A percentile compares a stretch with the other conserved stretches of the same genome.
These are phyloP conservation scores for Penicillium sclerotiorum DNA, from an alignment of 2,329 filamentous ascomycete genomes.

Conservation along the genomic window DNA sequence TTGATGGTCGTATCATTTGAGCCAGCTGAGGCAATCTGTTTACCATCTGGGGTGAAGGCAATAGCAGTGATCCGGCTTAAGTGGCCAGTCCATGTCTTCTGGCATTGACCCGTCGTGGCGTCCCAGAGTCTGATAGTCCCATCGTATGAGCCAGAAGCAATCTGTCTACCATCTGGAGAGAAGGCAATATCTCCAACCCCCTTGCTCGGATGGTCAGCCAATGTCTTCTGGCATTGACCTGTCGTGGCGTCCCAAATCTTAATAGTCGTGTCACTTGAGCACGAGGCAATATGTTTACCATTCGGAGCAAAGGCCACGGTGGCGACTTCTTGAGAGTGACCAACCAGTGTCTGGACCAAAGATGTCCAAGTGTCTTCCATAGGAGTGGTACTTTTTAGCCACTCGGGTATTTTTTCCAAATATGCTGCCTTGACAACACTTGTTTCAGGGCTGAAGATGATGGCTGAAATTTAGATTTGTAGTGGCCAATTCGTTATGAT, in stretches of 20 bases:
- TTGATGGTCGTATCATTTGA: constrained; percentile 25
- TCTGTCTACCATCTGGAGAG: not conserved
- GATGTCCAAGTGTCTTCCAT: constrained; percentile 10
- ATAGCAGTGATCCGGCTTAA: constrained; percentile 5
- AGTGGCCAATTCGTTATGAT: constrained; percentile 15
- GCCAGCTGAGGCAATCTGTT: constrained; percentile 3
- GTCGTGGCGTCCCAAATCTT: constrained; percentile 14
- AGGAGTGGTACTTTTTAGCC: constrained; percentile 2
- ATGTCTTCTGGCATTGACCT: constrained; percentile 8
- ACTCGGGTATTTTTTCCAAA: constrained; percentile 8
- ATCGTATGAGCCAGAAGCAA: not conserved
- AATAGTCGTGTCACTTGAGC: constrained; percentile 19
- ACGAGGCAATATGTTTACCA: constrained; percentile 8
- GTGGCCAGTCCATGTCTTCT: constrained; percentile 2
- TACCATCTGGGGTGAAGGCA: constrained; percentile 11
- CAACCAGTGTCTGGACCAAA: constrained; percentile 13
- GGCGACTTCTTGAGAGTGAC: not conserved
- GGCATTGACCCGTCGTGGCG: constrained; percentile 1
- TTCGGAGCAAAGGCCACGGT: constrained; percentile 14
- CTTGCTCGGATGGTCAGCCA: not conserved
- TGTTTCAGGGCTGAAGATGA: constrained; percentile 20
- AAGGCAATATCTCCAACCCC: constrained; percentile 12
- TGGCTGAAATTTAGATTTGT: constrained; percentile 20
- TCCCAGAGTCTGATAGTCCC: not conserved
- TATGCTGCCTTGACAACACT: constrained; percentile 13